Conservation (phyloP, 768 basidiomycete species). For the Psilocybe cubensis region DNA sequence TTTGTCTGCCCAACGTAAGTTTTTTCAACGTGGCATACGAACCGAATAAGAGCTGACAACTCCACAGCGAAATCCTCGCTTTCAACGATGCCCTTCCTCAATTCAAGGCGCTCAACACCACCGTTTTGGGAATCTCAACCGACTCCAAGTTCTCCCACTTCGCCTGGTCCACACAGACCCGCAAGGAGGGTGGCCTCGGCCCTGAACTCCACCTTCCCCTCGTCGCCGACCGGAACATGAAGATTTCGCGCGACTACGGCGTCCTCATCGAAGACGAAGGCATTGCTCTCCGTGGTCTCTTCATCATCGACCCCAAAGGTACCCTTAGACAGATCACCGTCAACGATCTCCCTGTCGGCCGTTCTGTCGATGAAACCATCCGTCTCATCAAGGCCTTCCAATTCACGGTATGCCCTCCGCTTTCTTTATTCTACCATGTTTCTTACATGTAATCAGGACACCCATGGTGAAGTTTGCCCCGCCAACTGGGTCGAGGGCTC, state of each 20-base stretch:
- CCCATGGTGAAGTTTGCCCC: conserved; percentile 93
- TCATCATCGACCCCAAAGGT: conserved; percentile 87
- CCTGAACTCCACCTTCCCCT: conserved; percentile 87
- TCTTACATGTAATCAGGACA: conserved; percentile 52
- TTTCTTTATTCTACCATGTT: conserved; percentile 2
- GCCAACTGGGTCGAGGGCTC: conserved; percentile 85
- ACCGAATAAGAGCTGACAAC: neutral
- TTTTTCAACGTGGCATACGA: neutral
- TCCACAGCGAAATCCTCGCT: conserved; percentile 77
- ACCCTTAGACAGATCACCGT: conserved; percentile 75
- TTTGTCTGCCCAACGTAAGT: conserved; percentile 86
- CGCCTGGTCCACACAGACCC: conserved; percentile 82
- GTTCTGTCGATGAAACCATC: conserved; percentile 91
- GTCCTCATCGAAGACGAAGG: conserved; percentile 90
- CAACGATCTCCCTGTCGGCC: conserved; percentile 94
- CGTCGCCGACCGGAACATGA: conserved; percentile 78
- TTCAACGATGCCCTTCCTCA: conserved; percentile 86
- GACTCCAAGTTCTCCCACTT: conserved; percentile 90
- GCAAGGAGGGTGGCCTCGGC: conserved; percentile 88
- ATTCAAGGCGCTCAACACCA: conserved; percentile 75
- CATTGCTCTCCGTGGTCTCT: conserved; percentile 84
- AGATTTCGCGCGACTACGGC: conserved; percentile 83
- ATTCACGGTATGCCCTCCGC: conserved; percentile 64
- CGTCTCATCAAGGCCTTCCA: conserved; percentile 95
- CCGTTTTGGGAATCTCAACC: conserved; percentile 69